phyloP scores from a whole-genome alignment of 1,139 yeast genomes.

The Protomyces gravidus region DNA sequence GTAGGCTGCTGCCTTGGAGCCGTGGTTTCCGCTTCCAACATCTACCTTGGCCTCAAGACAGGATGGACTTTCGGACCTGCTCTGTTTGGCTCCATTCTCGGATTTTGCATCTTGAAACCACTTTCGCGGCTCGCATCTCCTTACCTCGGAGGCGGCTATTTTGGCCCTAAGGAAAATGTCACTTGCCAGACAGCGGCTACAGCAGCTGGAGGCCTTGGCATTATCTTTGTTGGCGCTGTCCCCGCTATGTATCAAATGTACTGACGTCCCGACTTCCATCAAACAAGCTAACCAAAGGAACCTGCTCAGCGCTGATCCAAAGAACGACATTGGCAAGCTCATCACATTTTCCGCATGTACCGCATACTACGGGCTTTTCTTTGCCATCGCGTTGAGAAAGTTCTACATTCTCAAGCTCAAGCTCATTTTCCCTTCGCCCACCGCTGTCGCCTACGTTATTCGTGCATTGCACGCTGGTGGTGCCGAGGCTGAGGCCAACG shows the following conservation, averaged over 20 bases:
- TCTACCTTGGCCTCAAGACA: constrained; percentile 30
- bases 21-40: constrained; percentile 30
- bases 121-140: constrained; percentile 5
- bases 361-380: constrained; percentile 30
- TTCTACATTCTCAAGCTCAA: constrained; percentile 28
- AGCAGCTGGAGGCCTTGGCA: constrained; percentile 28
- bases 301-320: constrained; percentile 23
- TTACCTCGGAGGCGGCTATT: constrained; percentile 29
- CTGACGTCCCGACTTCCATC: too few species aligned
- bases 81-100: constrained; percentile 30
- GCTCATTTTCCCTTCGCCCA: constrained; percentile 29
- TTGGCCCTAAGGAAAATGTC: constrained; percentile 30
- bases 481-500: constrained; percentile 19
- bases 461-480: constrained; percentile 30
- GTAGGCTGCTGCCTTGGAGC: constrained; percentile 27
- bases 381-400: constrained; percentile 29
- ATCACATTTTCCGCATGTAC: constrained; percentile 28
- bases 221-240: constrained; percentile 27
- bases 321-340: constrained; percentile 24
- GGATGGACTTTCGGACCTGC: constrained; percentile 30
- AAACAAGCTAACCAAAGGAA: too few species aligned
- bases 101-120: constrained; percentile 28
- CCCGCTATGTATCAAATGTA: constrained; percentile 29
- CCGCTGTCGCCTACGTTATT: constrained; percentile 29
- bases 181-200: constrained; percentile 29